Evolutionary conservation across 139 green algal species (phyloP), one percentile per base, ranked within the genome.

Genomic region (Deuterostichococcus epilithicus): DNA sequence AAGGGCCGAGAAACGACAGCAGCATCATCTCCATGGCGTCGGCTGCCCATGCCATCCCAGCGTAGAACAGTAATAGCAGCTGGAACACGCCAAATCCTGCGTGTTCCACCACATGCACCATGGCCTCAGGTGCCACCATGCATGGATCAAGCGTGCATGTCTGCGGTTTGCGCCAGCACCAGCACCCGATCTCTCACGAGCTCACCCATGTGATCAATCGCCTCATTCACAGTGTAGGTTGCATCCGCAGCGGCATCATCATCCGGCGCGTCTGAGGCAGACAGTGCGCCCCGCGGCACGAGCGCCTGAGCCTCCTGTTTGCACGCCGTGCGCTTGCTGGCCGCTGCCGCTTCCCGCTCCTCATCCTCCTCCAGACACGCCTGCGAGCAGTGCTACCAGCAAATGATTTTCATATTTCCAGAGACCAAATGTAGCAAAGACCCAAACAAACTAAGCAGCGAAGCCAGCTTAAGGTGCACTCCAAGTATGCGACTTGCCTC

Each of bases 1-100:
- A 82, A 1, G 93, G 90, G 0, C 89, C 92, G 8, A 97, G 81
- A 69, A 93, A 95, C 1, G 84, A 88, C 1, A 97, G 82, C 35
- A 97, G 79, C 88, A 97, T 94, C 70, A 90, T 89, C 81, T 97
- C 92, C 86, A 94, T 93, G 0, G 93, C 93, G 71, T 97, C 93
- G 10, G 82, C 87, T 44, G 83, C 76, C 92, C 92, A 97, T 30
- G 86, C 87, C 23, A 94, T 58, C 44, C 90, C 89, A 1, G 85
- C 80, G 72, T 92, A 94, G 2, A 81, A 30, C 32, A 96, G 73
- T 38, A 96, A 68, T 28, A 87, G 42, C 45, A 73, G 45, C 20
- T 96, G 91, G 30, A 89, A 91, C 1, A 63, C 60, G 0, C 92
- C 90, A 78, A 94, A 90, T 5, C 91, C 91, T 85, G 75, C 78